These are phyloP conservation scores for Carnegiea gigantea DNA, from an alignment of 179 eudicot genomes.

Conservation along the genomic window DNA sequence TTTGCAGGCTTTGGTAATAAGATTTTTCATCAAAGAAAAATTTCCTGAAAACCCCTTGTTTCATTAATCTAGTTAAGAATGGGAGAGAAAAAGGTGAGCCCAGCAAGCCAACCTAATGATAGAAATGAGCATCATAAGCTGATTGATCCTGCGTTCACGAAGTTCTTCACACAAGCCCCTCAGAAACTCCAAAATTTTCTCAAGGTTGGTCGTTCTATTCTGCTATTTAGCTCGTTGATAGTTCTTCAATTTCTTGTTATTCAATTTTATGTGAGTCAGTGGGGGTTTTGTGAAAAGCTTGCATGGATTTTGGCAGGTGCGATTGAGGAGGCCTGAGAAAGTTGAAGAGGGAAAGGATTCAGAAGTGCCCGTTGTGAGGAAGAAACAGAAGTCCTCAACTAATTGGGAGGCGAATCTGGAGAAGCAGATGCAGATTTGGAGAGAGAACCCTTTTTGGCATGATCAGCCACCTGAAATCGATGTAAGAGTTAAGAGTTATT, in stretches of 20 bases:
- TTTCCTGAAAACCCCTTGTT: not conserved
- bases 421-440: conserved; percentile 86
- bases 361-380: conserved; percentile 24
- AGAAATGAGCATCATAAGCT: conserved; percentile 29
- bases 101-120: conserved; percentile 32
- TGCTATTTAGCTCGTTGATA: not conserved
- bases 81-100: conserved; percentile 39
- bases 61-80: conserved; percentile 27
- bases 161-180: conserved; percentile 49
- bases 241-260: not conserved
- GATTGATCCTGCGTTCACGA: conserved; percentile 48
- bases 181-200: conserved; percentile 50
- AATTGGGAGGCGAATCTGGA: conserved; percentile 52
- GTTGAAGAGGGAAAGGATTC: conserved; percentile 26
- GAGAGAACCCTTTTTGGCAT: conserved; percentile 71
- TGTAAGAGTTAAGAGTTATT: conserved; percentile 39
- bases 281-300: not conserved
- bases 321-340: conserved; percentile 37
- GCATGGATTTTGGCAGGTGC: conserved; percentile 44
- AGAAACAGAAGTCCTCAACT: conserved; percentile 36
- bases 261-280: not conserved
- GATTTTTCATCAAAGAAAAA: not conserved
- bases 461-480: conserved; percentile 59
- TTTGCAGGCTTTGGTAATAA: not conserved
- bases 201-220: conserved; percentile 42